phyloP scores from a whole-genome alignment of 2,329 filamentous ascomycete genomes.

The Diaporthe sp. region DNA sequence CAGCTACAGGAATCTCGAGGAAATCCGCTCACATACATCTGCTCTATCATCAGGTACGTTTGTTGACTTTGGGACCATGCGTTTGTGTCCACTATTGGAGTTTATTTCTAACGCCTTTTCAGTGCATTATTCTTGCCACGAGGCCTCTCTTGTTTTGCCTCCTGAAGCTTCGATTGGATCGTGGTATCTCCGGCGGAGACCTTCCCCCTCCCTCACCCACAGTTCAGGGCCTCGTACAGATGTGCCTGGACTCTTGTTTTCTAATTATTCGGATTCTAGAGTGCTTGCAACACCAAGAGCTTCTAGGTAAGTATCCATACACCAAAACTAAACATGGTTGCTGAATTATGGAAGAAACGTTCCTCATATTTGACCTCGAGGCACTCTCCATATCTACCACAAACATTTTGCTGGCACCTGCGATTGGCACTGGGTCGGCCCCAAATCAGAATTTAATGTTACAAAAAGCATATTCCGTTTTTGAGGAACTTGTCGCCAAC shows the following conservation, averaged over 20 bases:
- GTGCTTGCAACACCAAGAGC: neutral
- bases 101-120: neutral
- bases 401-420: neutral
- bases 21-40: neutral
- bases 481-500: neutral
- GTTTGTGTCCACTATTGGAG: neutral
- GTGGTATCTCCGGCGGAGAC: neutral
- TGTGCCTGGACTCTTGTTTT: neutral
- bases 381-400: neutral
- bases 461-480: neutral
- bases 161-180: neutral
- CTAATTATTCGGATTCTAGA: neutral
- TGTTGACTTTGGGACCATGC: neutral
- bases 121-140: neutral
- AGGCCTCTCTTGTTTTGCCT: neutral
- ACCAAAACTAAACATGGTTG: neutral
- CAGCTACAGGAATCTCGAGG: neutral
- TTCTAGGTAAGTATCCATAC: neutral
- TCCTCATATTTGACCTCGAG: neutral
- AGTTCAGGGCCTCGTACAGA: neutral
- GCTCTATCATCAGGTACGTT: neutral
- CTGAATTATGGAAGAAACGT: neutral
- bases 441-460: neutral
- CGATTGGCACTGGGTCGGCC: neutral
- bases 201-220: neutral